Evolutionary conservation across 2,329 filamentous ascomycete genomes (phyloP).

Genomic region (Pseudogymnoascus sp.): DNA sequence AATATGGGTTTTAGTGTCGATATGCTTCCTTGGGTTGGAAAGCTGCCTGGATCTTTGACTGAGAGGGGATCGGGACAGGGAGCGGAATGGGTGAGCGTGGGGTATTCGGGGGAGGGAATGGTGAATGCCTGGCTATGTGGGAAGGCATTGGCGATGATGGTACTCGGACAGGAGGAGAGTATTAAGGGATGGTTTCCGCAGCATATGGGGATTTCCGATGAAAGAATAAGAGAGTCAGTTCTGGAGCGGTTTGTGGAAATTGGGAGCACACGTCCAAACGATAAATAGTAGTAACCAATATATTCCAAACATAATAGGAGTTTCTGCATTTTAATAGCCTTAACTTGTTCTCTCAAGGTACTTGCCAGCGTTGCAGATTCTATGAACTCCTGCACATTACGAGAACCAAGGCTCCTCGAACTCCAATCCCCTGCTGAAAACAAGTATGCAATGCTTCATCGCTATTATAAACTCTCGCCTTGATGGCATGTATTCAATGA

Average conservation of each 20-base stretch:
- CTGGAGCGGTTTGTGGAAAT: not conserved
- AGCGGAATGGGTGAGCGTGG: conserved; percentile 42
- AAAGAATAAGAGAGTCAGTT: not conserved
- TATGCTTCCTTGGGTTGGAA: conserved; percentile 40
- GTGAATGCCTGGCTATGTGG: conserved; percentile 45
- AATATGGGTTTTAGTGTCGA: conserved; percentile 41
- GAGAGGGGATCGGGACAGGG: conserved; percentile 11
- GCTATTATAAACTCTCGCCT: conserved; percentile 16
- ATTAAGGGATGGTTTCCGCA: not conserved
- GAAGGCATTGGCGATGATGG: conserved; percentile 38
- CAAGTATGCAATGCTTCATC: conserved; percentile 13
- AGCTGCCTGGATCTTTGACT: conserved; percentile 29
- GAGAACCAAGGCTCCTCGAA: conserved; percentile 14
- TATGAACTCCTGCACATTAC: not conserved
- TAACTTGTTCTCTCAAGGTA: no score
- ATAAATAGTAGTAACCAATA: no score
- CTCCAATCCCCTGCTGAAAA: conserved; percentile 15
- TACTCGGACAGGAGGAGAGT: conserved; percentile 29
- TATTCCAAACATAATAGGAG: no score
- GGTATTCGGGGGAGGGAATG: conserved; percentile 45
- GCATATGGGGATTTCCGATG: not conserved
- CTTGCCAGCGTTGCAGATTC: no score
- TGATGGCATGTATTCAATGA: conserved; percentile 12
- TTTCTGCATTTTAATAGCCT: no score
- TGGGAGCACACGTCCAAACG: no score